Evolutionary conservation across 2,329 filamentous ascomycete genomes (phyloP).

Genomic region (Septoria linicola): DNA sequence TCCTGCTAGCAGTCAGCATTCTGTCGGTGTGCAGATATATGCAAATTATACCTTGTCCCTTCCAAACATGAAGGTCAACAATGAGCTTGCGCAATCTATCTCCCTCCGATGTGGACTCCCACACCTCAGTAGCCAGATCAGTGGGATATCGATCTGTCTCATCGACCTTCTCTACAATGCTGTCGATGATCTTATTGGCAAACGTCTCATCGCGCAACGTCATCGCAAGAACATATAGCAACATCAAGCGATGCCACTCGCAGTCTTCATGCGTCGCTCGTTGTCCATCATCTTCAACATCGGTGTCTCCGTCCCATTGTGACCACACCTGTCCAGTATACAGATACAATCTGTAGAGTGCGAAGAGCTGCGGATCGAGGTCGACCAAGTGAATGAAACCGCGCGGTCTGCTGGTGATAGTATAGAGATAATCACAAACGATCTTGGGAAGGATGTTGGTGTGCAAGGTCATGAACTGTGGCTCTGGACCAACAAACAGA

Average conservation of each 20-base stretch:
- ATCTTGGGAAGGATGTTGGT: conserved; percentile 13
- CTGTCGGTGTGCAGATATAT: background rate
- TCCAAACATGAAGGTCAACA: conserved; percentile 30
- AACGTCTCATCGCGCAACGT: conserved; percentile 30
- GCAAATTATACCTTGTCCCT: conserved; percentile 18
- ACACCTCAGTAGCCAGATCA: conserved; percentile 27
- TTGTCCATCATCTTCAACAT: conserved; percentile 13
- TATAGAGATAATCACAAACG: conserved; percentile 14
- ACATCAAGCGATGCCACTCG: conserved; percentile 26
- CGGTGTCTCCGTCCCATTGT: conserved; percentile 13
- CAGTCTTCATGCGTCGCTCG: conserved; percentile 15
- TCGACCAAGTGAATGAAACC: conserved; percentile 17
- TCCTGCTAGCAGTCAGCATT: conserved; percentile 7
- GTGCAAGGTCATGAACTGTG: conserved; percentile 20
- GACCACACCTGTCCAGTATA: conserved; percentile 26
- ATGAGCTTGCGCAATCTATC: conserved; percentile 25
- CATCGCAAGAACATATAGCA: conserved; percentile 31
- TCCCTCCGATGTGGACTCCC: conserved; percentile 8
- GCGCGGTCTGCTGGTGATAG: background rate
- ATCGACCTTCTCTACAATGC: conserved; percentile 26
- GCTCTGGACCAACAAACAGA: conserved; percentile 23
- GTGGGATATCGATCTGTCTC: conserved; percentile 23
- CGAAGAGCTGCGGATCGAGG: conserved; percentile 20
- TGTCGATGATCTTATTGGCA: conserved; percentile 29
- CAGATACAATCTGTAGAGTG: conserved; percentile 28